Evolutionary conservation across 192 early-diverging fungal genomes (phyloP).

Genomic region (Podochytrium sp.): DNA sequence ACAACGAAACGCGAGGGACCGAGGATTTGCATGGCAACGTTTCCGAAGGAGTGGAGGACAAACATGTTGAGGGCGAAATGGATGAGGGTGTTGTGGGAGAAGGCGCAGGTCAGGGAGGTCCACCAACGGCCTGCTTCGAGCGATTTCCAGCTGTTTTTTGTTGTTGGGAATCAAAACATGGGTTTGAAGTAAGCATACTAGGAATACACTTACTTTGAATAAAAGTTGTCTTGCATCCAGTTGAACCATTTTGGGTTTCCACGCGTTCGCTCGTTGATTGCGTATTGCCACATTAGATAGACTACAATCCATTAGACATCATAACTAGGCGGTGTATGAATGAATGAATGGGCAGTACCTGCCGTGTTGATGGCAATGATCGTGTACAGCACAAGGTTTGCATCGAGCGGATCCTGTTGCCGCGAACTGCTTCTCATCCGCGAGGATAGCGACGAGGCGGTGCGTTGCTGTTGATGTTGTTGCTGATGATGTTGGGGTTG

Average conservation of each 20-base stretch:
- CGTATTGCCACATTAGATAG: slow-evolving; percentile 43
- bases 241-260: slow-evolving; percentile 10
- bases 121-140: slow-evolving; percentile 36
- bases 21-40: slow-evolving; percentile 33
- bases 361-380: slow-evolving; percentile 36
- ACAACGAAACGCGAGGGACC: slow-evolving; percentile 36
- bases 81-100: slow-evolving; percentile 39
- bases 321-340: too few species aligned
- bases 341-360: too few species aligned
- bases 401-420: too few species aligned
- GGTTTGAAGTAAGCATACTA: background rate
- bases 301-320: too few species aligned
- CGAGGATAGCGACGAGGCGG: too few species aligned
- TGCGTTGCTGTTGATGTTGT: too few species aligned
- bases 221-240: slow-evolving; percentile 43
- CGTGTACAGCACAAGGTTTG: slow-evolving; percentile 26
- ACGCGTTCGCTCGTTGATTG: slow-evolving; percentile 17
- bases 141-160: slow-evolving; percentile 24
- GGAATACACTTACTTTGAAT: slow-evolving; percentile 20
- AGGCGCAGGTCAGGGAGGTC: slow-evolving; percentile 39
- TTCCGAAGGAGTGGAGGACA: slow-evolving; percentile 44
- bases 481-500: too few species aligned
- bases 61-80: slow-evolving; percentile 51
- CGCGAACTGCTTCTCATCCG: too few species aligned
- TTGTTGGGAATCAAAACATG: background rate